Base-by-base conservation (phyloP, 352 stramenopile species). In the Sclerospora graminicola region DNA sequence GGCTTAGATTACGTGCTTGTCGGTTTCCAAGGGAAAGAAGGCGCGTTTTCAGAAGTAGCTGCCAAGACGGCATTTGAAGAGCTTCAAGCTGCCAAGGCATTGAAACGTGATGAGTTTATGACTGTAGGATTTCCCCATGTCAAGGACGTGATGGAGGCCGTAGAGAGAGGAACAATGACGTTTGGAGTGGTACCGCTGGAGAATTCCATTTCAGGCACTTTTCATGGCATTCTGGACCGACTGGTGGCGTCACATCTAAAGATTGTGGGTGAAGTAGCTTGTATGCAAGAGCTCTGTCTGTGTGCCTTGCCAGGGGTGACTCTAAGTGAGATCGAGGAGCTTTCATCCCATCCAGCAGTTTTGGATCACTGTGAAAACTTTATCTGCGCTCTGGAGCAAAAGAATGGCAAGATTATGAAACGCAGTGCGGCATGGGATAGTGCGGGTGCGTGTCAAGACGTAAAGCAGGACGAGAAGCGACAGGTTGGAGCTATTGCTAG, bases 131-230 rank as follows among this genome's bases (percentile, higher is more conserved):
- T 80, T 31, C 62, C 70, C 18, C 69, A 82, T 21, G 57, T 82
- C 20, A 49, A 47, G 19, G 62, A 80, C 30, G 69, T 84, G 39
- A 46, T 87, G 50, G 64, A 68, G 16, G 69, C 69, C 6, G 56
- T 84, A 9, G 65, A 82, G 41, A 62, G 66, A n/a, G 66, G 65
- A 7, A 66, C 78, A 33, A 60, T 84, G 26, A 58, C 72, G 18
- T 84, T 69, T 46, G 75, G 53, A 20, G 72, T 87, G 27, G 28
- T 87, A 33, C 75, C 75, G 2, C 62, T 84, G 31, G 69, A 84
- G 45, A 84, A 86, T 63, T 87, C 72, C 7, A 69, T 82, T 41
- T 84, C 71, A 0, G 75, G 71, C 41, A 87, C 69, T 23, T 84
- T 87, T 42, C 75, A 87, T 48, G 69, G 69, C 41, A 84, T 74